Conservation (phyloP, 192 early-diverging fungal species). For the Gryganskiella cystojenkinii region DNA sequence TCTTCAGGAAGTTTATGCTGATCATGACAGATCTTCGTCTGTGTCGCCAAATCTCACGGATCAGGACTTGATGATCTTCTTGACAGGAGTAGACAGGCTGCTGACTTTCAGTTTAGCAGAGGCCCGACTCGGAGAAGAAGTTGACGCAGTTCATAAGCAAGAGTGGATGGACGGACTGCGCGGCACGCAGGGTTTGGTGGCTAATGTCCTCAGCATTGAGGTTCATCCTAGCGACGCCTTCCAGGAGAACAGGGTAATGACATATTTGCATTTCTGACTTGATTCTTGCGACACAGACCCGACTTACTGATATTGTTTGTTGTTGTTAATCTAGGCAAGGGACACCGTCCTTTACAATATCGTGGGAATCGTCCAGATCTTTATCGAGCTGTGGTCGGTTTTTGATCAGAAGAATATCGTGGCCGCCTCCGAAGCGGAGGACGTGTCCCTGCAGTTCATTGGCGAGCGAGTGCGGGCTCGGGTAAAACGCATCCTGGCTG, state of each 20-base stretch:
- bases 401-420: slow-evolving; percentile 46
- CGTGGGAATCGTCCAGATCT: slow-evolving; percentile 58
- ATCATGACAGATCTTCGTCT: not conserved
- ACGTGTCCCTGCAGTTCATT: slow-evolving; percentile 55
- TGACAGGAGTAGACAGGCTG: slow-evolving; percentile 44
- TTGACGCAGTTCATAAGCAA: slow-evolving; percentile 37
- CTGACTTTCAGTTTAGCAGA: slow-evolving; percentile 46
- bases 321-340: slow-evolving; percentile 44
- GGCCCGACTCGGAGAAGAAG: slow-evolving; percentile 46
- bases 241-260: slow-evolving; percentile 42
- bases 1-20: slow-evolving; percentile 23
- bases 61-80: slow-evolving; percentile 50
- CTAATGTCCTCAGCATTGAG: slow-evolving; percentile 43
- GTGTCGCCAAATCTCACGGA: slow-evolving; percentile 34
- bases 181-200: slow-evolving; percentile 36
- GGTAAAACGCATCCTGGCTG: slow-evolving; percentile 64
- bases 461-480: slow-evolving; percentile 55
- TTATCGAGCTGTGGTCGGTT: slow-evolving; percentile 61
- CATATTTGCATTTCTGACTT: not conserved
- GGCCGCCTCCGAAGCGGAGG: slow-evolving; percentile 15
- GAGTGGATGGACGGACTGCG: slow-evolving; percentile 46
- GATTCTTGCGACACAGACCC: not conserved
- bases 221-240: slow-evolving; percentile 43
- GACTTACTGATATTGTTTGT: not conserved
- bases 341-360: slow-evolving; percentile 59